Base-by-base conservation (phyloP, 2,329 filamentous ascomycete species). In the Botrytis deweyae region DNA sequence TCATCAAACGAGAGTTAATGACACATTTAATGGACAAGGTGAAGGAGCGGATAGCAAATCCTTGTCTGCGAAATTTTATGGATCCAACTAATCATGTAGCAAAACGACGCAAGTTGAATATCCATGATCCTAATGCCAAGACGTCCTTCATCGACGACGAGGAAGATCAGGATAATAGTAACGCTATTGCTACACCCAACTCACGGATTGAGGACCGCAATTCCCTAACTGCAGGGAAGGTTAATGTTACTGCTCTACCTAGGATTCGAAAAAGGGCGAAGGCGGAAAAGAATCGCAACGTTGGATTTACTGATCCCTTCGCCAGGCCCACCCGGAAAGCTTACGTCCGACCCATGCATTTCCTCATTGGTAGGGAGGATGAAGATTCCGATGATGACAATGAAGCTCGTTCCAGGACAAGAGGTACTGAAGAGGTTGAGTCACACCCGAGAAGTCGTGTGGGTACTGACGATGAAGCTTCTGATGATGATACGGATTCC, bases 1-100 rank as follows among this genome's bases (percentile, higher is more conserved):
- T 93, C 63, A 88, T 98, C 71, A 89, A 92, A 70, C 89, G 90
- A 71, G 95, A 98, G 81, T 86, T 99, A 80, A 91, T 89, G 74
- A 93, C 97, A 80, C 96, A 97, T 81, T 85, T 99, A 52, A 90
- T 98, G 76, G 90, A 92, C 77, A 94, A 98, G 81, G 93, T 98
- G 80, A 94, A 95, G 78, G 92, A 92, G 63, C 92, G 95, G 78
- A 90, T 98, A 66, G 95, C 93, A 14, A 93, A 91, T 10, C 94
- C 94, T 4, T 88, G 90, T 62, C 86, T 99, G 55, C 92, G 93
- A 77, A 89, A 94, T 61, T 94, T 91, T 79, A 88, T 99, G 74
- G 91, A 97, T 77, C 95, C 96, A 6, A 88, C 88, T 72, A 92
- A 94, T 74, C 94, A 97, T 82, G 86, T 86, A 3, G 88, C 90